Percentiles rank a stretch among this genome's conserved stretches.
phyloP scores from a whole-genome alignment of 805 yeast genomes.

The Lachancea cidri region DNA sequence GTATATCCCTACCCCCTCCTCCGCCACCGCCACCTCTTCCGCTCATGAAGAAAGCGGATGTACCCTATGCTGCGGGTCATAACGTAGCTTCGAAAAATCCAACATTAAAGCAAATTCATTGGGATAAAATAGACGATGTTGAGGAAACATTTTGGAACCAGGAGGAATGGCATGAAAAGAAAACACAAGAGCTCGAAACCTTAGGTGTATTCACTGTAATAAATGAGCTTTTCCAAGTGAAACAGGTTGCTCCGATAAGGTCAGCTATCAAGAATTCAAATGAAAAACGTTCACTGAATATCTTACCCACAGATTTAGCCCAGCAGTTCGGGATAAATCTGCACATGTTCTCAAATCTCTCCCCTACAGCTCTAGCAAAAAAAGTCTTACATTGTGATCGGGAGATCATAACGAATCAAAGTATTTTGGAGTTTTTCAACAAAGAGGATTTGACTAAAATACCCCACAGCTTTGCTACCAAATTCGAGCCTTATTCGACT shows the following conservation, averaged over 20 bases:
- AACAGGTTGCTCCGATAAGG: slow-evolving; percentile 35
- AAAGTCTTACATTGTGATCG: slow-evolving; percentile 59
- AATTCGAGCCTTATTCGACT: slow-evolving; percentile 59
- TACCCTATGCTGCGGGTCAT: not conserved
- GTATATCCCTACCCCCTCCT: slow-evolving; percentile 28
- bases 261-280: slow-evolving; percentile 27
- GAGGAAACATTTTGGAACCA: slow-evolving; percentile 61
- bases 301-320: slow-evolving; percentile 64
- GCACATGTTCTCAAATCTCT: slow-evolving; percentile 50
- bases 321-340: slow-evolving; percentile 79
- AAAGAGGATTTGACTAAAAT: slow-evolving; percentile 61
- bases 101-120: slow-evolving; percentile 66
- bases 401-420: slow-evolving; percentile 46
- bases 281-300: slow-evolving; percentile 42
- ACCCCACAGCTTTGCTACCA: slow-evolving; percentile 48
- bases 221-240: slow-evolving; percentile 50
- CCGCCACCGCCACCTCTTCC: slow-evolving; percentile 36
- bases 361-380: slow-evolving; percentile 49
- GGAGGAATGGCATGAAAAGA: slow-evolving; percentile 35
- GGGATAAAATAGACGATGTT: slow-evolving; percentile 67
- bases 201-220: slow-evolving; percentile 64
- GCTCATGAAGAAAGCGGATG: slow-evolving; percentile 5
- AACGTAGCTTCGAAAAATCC: not conserved
- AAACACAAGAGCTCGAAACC: slow-evolving; percentile 46
- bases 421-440: slow-evolving; percentile 64